Evolutionary conservation across 2,329 filamentous ascomycete genomes (phyloP).

Genomic region (Apiospora koreana): DNA sequence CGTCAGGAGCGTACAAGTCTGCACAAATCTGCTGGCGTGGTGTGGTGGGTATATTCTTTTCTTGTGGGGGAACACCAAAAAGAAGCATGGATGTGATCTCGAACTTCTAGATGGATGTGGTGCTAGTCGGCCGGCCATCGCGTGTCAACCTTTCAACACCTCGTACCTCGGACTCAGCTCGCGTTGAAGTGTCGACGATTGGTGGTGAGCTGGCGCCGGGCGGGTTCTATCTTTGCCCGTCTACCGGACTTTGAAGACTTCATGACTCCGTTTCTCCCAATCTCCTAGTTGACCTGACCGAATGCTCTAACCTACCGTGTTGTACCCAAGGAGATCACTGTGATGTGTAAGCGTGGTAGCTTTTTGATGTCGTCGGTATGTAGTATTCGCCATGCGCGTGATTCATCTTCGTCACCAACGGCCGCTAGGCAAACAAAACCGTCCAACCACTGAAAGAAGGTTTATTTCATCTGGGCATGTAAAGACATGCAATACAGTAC

Average conservation of each 20-base stretch:
- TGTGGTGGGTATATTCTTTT: constrained; percentile 1
- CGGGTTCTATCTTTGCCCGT: neutral
- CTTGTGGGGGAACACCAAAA: neutral
- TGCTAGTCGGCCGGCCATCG: neutral
- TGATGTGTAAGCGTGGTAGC: neutral
- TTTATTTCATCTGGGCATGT: neutral
- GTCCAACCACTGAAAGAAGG: neutral
- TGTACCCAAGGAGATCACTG: neutral
- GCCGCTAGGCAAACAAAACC: neutral
- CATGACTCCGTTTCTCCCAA: neutral
- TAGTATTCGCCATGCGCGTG: neutral
- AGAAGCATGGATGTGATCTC: neutral
- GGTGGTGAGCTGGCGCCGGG: neutral
- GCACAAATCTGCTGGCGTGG: neutral
- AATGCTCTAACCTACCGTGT: neutral
- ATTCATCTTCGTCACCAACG: neutral
- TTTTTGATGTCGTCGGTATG: neutral
- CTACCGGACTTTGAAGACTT: neutral
- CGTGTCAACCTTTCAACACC: neutral
- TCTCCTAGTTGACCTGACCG: neutral
- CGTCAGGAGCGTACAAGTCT: neutral
- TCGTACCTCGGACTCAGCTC: neutral
- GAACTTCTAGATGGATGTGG: neutral
- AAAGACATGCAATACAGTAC: neutral
- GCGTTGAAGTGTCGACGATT: neutral